phyloP scores from a whole-genome alignment of 2,329 filamentous ascomycete genomes.

The Beauveria bassiana region DNA sequence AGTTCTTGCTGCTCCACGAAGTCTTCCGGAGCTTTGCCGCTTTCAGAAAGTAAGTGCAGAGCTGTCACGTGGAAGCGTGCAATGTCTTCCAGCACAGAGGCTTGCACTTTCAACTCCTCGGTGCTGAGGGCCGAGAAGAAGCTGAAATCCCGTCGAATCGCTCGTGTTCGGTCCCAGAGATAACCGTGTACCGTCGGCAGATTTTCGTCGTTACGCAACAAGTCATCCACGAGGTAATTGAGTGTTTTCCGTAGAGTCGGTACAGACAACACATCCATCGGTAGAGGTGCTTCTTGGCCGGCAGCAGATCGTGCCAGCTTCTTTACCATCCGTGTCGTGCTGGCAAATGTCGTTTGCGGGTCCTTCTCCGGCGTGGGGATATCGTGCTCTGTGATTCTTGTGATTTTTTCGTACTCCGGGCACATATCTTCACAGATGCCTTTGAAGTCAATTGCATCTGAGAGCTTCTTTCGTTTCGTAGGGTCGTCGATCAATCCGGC shows the following conservation, averaged over 20 bases:
- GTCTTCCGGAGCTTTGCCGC: conserved; percentile 47
- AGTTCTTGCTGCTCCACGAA: conserved; percentile 61
- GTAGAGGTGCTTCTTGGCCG: conserved; percentile 58
- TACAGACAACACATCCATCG: conserved; percentile 59
- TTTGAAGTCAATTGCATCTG: conserved; percentile 59
- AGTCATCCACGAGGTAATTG: conserved; percentile 54
- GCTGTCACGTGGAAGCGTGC: conserved; percentile 59
- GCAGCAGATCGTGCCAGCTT: conserved; percentile 60
- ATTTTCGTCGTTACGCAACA: conserved; percentile 48
- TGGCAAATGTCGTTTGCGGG: conserved; percentile 34
- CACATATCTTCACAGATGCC: conserved; percentile 65
- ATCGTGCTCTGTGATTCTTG: conserved; percentile 53
- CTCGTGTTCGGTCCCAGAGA: conserved; percentile 60
- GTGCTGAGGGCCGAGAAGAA: conserved; percentile 55
- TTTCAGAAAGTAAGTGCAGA: conserved; percentile 53
- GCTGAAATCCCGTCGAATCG: conserved; percentile 60
- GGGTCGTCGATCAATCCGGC: conserved; percentile 58
- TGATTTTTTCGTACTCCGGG: conserved; percentile 57
- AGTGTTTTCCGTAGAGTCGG: conserved; percentile 50
- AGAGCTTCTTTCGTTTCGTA: conserved; percentile 51
- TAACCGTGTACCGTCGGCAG: conserved; percentile 53
- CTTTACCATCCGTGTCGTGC: conserved; percentile 54
- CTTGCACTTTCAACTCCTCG: conserved; percentile 49
- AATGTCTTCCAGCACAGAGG: conserved; percentile 59
- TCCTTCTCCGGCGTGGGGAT: conserved; percentile 49